Evolutionary conservation across 2,329 filamentous ascomycete genomes (phyloP).

Genomic region (Cladophialophora immunda): DNA sequence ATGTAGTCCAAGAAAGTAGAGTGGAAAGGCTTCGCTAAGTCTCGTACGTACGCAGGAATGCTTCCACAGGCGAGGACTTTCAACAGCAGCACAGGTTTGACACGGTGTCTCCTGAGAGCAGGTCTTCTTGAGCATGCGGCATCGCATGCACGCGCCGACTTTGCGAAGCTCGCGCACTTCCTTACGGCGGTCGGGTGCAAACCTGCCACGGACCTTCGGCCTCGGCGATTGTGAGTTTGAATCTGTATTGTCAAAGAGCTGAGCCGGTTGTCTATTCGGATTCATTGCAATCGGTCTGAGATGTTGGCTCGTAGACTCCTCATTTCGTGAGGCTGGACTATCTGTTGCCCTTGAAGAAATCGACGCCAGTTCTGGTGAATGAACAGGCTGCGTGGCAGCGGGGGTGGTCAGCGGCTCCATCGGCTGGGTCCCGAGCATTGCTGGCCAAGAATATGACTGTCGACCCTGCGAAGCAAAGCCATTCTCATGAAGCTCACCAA

Average conservation of each 20-base stretch:
- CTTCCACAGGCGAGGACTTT: constrained; percentile 69
- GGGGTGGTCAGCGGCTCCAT: not conserved
- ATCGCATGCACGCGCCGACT: constrained; percentile 68
- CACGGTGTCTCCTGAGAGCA: constrained; percentile 69
- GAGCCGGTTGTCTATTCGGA: constrained; percentile 45
- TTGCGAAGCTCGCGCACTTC: constrained; percentile 69
- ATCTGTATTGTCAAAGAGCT: constrained; percentile 45
- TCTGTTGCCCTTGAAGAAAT: constrained; percentile 3
- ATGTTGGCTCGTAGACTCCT: constrained; percentile 40
- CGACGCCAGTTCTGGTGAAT: not conserved
- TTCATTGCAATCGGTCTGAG: constrained; percentile 56
- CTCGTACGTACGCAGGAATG: constrained; percentile 66
- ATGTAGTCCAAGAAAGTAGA: constrained; percentile 65
- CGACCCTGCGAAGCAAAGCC: not conserved
- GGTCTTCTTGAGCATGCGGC: constrained; percentile 71
- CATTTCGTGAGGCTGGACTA: constrained; percentile 46
- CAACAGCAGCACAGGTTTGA: constrained; percentile 66
- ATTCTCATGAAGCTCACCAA: constrained; percentile 14
- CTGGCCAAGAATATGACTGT: constrained; percentile 1
- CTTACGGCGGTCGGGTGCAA: constrained; percentile 64
- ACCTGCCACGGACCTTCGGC: constrained; percentile 62
- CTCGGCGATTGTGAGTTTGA: constrained; percentile 54
- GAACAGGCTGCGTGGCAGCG: not conserved
- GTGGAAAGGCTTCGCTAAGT: constrained; percentile 65
- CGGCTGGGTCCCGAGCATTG: constrained; percentile 15